Conservation (phyloP, 208 protist genomes). For the Wallacemonas sp. region DNA sequence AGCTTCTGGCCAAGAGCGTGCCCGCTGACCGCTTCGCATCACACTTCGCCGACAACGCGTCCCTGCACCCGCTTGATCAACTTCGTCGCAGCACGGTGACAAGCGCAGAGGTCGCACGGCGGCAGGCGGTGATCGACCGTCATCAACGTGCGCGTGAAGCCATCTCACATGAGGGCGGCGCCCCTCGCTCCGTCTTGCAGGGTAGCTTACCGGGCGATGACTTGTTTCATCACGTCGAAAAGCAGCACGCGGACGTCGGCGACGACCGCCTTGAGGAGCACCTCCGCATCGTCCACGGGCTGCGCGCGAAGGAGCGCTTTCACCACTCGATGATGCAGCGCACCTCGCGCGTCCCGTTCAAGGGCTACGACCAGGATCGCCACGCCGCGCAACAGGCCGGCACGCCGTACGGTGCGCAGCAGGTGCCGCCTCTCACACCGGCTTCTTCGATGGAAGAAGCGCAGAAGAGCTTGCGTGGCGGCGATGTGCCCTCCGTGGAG, state of each 20-base stretch:
- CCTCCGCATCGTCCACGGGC: conserved; percentile 67
- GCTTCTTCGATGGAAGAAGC: conserved; percentile 78
- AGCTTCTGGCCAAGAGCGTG: conserved; percentile 22
- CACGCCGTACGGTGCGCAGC: conserved; percentile 63
- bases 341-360: conserved; percentile 50
- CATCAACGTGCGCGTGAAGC: conserved; percentile 24
- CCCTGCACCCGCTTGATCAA: conserved; percentile 38
- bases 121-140: conserved; percentile 54
- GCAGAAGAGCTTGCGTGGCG: conserved; percentile 45
- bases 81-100: conserved; percentile 51
- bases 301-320: conserved; percentile 79
- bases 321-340: conserved; percentile 84
- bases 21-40: conserved; percentile 31
- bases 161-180: background rate
- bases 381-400: conserved; percentile 67
- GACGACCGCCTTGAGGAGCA: conserved; percentile 61
- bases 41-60: conserved; percentile 25
- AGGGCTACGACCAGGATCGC: conserved; percentile 89
- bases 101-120: conserved; percentile 34
- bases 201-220: conserved; percentile 22
- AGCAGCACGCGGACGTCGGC: conserved; percentile 2
- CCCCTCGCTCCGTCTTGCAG: background rate
- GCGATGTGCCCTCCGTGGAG: conserved; percentile 27
- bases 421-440: conserved; percentile 49
- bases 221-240: conserved; percentile 11